Conservation (phyloP, 148 eudicot species). For the Persicaria tinctoria region DNA sequence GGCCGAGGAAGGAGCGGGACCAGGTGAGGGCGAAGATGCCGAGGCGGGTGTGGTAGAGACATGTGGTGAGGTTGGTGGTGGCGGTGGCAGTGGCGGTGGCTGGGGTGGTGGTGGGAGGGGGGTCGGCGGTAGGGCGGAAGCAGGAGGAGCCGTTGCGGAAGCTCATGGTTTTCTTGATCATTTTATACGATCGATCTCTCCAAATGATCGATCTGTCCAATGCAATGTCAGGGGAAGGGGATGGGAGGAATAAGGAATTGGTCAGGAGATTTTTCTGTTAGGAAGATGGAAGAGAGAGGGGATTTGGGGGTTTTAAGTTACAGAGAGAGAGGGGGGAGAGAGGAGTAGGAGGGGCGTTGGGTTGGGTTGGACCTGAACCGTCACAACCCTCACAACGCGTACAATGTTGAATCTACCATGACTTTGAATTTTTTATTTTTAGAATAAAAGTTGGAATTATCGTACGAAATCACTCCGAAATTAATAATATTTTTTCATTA, state of each 20-base stretch:
- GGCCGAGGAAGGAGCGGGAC: conserved; percentile 40
- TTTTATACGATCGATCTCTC: conserved; percentile 13
- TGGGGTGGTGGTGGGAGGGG: conserved; percentile 13
- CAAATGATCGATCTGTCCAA: too few relatives aligned
- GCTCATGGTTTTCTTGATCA: conserved; percentile 1
- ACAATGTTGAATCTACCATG: conserved; percentile 1
- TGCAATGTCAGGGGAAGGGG: not conserved
- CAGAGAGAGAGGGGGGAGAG: not conserved
- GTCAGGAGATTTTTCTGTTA: not conserved
- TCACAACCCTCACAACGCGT: not conserved
- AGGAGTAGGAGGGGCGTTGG: not conserved
- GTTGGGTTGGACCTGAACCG: conserved; percentile 1
- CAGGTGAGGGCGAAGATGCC: conserved; percentile 62
- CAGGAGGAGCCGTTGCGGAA: conserved; percentile 29
- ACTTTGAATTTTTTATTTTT: not conserved
- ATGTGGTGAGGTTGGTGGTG: conserved; percentile 51
- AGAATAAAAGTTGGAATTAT: too few relatives aligned
- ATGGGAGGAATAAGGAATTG: not conserved
- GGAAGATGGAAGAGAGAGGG: not conserved
- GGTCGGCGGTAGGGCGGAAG: conserved; percentile 31
- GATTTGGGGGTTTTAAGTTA: not conserved
- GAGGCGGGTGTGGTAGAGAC: conserved; percentile 47
- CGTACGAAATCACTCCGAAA: too few relatives aligned
- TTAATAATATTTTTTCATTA: too few relatives aligned
- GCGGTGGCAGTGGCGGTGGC: conserved; percentile 20